phyloP scores from a whole-genome alignment of 768 basidiomycete species.

The Lactarius vividus region DNA sequence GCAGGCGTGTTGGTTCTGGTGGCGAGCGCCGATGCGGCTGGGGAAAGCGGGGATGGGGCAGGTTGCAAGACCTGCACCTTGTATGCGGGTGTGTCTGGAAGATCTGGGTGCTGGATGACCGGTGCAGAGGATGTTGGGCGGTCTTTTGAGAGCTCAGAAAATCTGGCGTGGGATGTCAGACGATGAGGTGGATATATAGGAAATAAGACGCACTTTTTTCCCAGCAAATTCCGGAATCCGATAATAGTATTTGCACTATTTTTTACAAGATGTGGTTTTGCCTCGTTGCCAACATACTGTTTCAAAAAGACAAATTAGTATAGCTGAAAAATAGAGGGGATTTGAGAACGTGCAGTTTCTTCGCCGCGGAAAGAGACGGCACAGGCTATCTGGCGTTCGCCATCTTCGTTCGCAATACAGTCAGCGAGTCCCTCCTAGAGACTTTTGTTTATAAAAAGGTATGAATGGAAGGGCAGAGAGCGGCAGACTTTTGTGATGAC shows the following conservation, averaged over 20 bases:
- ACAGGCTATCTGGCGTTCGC: constrained; percentile 96
- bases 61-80: constrained; percentile 78
- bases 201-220: constrained; percentile 68
- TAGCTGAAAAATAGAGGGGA: background rate
- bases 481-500: constrained; percentile 83
- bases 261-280: constrained; percentile 91
- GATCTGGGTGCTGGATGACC: constrained; percentile 72
- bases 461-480: constrained; percentile 1
- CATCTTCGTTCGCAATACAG: constrained; percentile 98
- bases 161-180: constrained; percentile 43
- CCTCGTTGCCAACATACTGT: constrained; percentile 95
- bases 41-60: constrained; percentile 64
- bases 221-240: constrained; percentile 91
- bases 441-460: background rate
- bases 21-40: constrained; percentile 38
- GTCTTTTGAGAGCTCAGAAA: constrained; percentile 67
- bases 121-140: constrained; percentile 56
- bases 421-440: constrained; percentile 83
- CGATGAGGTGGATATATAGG: background rate
- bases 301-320: constrained; percentile 10
- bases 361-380: constrained; percentile 90
- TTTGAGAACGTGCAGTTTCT: constrained; percentile 64
- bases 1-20: constrained; percentile 60
- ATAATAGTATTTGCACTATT: constrained; percentile 91
- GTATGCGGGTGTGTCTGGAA: constrained; percentile 75